Evolutionary conservation across 768 basidiomycete genomes (phyloP).

Genomic region (Trametes maxima): DNA sequence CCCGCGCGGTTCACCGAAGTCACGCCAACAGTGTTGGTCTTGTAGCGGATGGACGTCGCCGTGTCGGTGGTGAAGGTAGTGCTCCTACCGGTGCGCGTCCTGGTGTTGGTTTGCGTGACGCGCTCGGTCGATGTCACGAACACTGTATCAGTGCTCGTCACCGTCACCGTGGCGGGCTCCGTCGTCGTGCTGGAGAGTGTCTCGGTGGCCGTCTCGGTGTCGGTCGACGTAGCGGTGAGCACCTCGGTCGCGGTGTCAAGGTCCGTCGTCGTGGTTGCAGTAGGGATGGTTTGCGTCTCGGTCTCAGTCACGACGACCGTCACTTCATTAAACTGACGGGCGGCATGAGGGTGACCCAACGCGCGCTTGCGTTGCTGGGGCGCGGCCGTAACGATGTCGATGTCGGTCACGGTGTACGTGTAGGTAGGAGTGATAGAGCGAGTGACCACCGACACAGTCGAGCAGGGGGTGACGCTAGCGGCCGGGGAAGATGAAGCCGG

Average conservation of each 20-base stretch:
- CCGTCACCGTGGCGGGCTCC: background rate
- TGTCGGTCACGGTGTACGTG: background rate
- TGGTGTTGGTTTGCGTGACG: background rate
- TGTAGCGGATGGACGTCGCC: background rate
- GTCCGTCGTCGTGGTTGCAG: background rate
- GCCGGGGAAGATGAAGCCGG: no score
- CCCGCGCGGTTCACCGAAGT: background rate
- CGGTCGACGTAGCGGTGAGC: background rate
- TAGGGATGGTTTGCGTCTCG: background rate
- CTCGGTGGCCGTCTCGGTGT: background rate
- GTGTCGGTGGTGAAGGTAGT: background rate
- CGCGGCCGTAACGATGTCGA: background rate
- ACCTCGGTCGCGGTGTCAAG: background rate
- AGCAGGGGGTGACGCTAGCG: background rate
- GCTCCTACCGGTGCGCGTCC: background rate
- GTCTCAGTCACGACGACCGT: background rate
- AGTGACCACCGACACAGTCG: background rate
- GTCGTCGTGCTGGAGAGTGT: background rate
- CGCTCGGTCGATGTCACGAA: no score
- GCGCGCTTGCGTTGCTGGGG: slow-evolving; percentile 3
- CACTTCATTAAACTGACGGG: background rate
- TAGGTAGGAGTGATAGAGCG: background rate
- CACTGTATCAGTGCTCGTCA: background rate
- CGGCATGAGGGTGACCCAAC: background rate
- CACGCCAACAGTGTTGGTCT: slow-evolving; percentile 1